Evolutionary conservation across 169 alveolate species (phyloP), one percentile per base, ranked within the genome.

Genomic region (Plasmodium billcollinsi): DNA sequence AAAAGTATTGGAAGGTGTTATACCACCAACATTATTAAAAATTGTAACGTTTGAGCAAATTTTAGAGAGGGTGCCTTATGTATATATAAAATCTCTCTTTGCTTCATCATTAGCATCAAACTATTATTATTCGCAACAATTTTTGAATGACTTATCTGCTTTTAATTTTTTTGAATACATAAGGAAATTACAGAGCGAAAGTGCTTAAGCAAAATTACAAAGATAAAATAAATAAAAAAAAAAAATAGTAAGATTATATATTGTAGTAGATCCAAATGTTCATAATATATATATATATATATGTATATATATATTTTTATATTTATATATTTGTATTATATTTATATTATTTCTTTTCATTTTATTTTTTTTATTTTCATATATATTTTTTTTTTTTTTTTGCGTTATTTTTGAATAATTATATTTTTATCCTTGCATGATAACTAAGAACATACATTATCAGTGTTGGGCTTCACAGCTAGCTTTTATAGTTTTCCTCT

Each of bases 151-250:
- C 76, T 86, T 94, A 8, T 94, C 97, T 11, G 96, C 90, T 12
- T 95, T 95, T 65, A 95, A 95, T 59, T 95, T 95, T 88, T 90
- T 93, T 86, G 97, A 94, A 59, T 95, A 95, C 89, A 74, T 95
- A 29, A 69, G 76, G 3, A 59, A 66, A 50, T 69, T 94, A 52
- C 94, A 90, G 75, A 63, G 83, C 15, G 2, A 21, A 12, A 45
- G 90, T 24, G 24, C 21, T 1, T 56, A 12, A 14, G 33, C 33
- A 70, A 70, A 3, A 43, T 43, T 39, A 45, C 4, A 20, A 49
- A 43, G 0, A 7, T 49, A 70, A 70, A 70, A 70, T 3, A n/a
- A 47, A 70, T 4, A 49, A n/a, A 49, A 49, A 12, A 49, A 58
- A 9, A 52, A 14, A 50, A 5, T 54, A 54, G 20, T 8, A 12